These are phyloP conservation scores for Penicillium paneum DNA, from an alignment of 2,329 filamentous ascomycete genomes.

Conservation along the genomic window DNA sequence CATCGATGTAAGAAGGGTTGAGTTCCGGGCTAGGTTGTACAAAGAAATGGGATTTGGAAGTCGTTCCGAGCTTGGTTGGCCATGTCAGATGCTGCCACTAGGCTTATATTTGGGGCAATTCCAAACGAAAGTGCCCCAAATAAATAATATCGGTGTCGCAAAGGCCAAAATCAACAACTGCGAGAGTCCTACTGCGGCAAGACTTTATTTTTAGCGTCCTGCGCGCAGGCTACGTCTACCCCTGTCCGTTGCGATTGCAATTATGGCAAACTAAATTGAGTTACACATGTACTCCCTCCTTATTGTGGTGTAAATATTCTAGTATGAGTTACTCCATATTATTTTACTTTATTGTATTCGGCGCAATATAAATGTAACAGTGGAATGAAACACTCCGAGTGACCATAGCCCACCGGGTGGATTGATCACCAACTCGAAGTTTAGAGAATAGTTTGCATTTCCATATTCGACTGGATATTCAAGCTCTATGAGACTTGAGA, in stretches of 20 bases:
- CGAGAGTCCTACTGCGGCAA: neutral
- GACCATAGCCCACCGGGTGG: neutral
- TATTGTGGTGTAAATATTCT: no score
- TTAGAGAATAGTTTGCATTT: no score
- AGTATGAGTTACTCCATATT: neutral
- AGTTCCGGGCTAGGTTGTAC: neutral
- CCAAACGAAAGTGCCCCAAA: neutral
- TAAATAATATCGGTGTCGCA: neutral
- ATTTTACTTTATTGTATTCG: neutral
- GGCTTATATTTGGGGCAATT: no score
- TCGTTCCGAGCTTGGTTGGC: neutral
- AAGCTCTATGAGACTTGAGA: accelerated
- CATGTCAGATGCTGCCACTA: neutral
- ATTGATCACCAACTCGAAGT: no score
- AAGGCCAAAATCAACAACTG: neutral
- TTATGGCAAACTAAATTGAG: neutral
- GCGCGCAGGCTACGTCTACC: neutral
- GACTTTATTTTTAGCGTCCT: neutral
- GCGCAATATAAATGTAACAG: neutral
- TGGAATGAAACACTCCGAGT: neutral
- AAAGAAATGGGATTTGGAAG: neutral
- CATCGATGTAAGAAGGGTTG: neutral
- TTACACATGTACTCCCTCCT: neutral
- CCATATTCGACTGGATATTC: neutral
- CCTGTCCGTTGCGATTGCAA: neutral